Conservation (phyloP, 441 rosid species). For the Populus trichocarpa region DNA sequence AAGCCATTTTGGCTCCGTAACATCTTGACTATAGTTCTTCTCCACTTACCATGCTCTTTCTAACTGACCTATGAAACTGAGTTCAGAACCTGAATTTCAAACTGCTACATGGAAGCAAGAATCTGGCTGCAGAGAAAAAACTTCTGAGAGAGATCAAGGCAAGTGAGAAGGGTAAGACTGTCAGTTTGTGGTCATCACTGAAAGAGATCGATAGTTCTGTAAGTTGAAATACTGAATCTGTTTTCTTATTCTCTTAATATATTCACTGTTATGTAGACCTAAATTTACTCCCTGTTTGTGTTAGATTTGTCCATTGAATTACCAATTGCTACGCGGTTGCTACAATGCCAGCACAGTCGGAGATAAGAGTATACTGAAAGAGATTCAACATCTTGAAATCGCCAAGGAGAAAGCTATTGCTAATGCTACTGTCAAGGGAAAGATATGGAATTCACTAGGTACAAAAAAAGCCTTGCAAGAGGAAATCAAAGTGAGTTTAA, state of each 20-base stretch:
- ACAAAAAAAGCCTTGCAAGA: conserved; percentile 18
- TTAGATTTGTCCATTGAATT: neutral
- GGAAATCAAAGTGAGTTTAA: neutral
- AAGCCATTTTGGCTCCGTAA: too few species aligned
- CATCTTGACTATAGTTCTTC: too few species aligned
- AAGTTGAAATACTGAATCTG: too few species aligned
- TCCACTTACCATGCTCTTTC: too few species aligned
- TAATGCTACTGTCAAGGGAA: conserved; percentile 24
- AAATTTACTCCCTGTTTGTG: neutral
- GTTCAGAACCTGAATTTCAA: neutral
- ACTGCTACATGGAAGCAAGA: conserved; percentile 2
- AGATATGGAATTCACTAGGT: conserved; percentile 24
- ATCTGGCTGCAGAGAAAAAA: neutral
- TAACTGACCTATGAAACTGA: too few species aligned
- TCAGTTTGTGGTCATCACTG: too few species aligned
- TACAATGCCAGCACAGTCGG: neutral
- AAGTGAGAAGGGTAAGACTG: too few species aligned
- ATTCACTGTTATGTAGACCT: too few species aligned
- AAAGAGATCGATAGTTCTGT: too few species aligned
- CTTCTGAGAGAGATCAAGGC: neutral
- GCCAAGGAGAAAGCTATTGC: conserved; percentile 19
- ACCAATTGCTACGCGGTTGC: neutral
- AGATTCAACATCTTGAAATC: conserved; percentile 1
- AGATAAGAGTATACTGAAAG: neutral
- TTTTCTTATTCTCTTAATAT: too few species aligned